These are phyloP conservation scores for Pyrenochaeta sp. DNA, from an alignment of 2,329 filamentous ascomycete genomes.

Conservation along the genomic window DNA sequence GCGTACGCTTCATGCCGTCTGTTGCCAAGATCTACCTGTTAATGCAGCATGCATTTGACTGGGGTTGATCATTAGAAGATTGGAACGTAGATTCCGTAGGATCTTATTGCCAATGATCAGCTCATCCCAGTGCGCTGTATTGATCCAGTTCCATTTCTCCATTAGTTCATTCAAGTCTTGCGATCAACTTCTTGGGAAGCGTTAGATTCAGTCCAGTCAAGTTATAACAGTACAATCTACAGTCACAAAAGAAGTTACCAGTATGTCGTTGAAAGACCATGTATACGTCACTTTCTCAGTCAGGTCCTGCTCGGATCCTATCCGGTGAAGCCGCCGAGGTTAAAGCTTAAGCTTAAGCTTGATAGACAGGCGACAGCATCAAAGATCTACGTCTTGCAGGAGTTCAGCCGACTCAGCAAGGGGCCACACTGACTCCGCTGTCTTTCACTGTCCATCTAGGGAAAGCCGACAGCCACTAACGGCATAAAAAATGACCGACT, in stretches of 20 bases:
- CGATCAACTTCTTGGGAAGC: neutral
- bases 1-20: neutral
- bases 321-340: slow-evolving; percentile 12
- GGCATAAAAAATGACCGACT: slow-evolving; percentile 25
- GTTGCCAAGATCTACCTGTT: neutral
- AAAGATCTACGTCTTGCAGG: slow-evolving; percentile 16
- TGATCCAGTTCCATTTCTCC: neutral
- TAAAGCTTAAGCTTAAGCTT: slow-evolving; percentile 8
- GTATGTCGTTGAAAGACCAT: neutral
- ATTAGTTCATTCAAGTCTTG: neutral
- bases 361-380: slow-evolving; percentile 5
- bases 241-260: too few relatives aligned
- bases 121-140: neutral
- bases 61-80: neutral
- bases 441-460: slow-evolving; percentile 4
- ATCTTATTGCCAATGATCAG: neutral
- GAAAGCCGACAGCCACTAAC: slow-evolving; percentile 7
- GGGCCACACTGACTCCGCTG: slow-evolving; percentile 1
- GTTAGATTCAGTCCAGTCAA: neutral
- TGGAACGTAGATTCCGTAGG: slow-evolving; percentile 1
- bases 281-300: neutral
- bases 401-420: slow-evolving; percentile 6
- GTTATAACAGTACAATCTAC: neutral
- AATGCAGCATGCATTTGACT: slow-evolving; percentile 2
- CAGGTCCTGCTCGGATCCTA: slow-evolving; percentile 16